phyloP scores from a whole-genome alignment of 805 yeast species.

The Danielia reshetovae region DNA sequence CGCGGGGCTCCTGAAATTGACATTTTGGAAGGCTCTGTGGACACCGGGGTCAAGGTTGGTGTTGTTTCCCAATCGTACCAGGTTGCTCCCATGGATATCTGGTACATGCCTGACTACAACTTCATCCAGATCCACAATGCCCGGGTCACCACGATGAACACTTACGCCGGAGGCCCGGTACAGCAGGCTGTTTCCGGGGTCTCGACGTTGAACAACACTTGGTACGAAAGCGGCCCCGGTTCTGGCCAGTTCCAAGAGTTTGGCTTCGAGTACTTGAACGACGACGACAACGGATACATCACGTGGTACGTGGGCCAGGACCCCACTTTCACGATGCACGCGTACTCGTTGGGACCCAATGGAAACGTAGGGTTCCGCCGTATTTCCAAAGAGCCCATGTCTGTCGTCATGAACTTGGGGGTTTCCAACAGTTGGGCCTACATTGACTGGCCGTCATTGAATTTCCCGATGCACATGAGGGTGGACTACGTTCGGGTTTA shows the following conservation, averaged over 20 bases:
- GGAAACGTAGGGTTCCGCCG: slow-evolving; percentile 36
- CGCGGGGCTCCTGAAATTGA: slow-evolving; percentile 91
- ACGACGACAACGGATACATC: slow-evolving; percentile 64
- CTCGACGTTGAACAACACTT: slow-evolving; percentile 70
- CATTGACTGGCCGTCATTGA: slow-evolving; percentile 31
- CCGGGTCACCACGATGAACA: slow-evolving; percentile 73
- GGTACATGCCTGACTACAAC: slow-evolving; percentile 89
- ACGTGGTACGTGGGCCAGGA: slow-evolving; percentile 82
- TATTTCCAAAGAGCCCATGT: slow-evolving; percentile 37
- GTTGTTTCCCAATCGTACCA: slow-evolving; percentile 90
- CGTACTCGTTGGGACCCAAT: slow-evolving; percentile 36
- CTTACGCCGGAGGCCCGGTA: slow-evolving; percentile 88
- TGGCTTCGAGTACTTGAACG: slow-evolving; percentile 76
- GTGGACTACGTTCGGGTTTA: slow-evolving; percentile 40
- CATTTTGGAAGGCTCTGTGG: slow-evolving; percentile 79
- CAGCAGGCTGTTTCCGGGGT: slow-evolving; percentile 90
- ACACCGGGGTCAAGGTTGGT: slow-evolving; percentile 47
- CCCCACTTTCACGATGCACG: slow-evolving; percentile 25
- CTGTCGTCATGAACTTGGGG: slow-evolving; percentile 37
- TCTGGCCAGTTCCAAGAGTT: slow-evolving; percentile 60
- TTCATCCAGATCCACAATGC: slow-evolving; percentile 69
- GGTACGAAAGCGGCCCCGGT: slow-evolving; percentile 71
- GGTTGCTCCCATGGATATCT: slow-evolving; percentile 89
- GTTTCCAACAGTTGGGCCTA: slow-evolving; percentile 38
- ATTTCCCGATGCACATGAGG: slow-evolving; percentile 34